These are phyloP conservation scores for Fraxinus platypoda DNA, from an alignment of 305 asterid genomes.

Conservation along the genomic window DNA sequence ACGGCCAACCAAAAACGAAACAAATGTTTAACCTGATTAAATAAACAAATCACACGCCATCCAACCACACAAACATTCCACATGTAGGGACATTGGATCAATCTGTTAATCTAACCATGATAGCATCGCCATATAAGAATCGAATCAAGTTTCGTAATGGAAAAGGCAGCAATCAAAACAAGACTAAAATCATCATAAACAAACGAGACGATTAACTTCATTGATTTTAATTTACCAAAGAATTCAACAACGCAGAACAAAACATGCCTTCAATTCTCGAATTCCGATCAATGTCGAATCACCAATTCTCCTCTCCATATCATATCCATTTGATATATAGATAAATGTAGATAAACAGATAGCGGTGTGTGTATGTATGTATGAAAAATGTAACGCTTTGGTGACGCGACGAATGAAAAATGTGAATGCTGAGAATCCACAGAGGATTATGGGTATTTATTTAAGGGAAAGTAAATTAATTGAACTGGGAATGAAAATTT, in stretches of 20 bases:
- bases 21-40: not conserved
- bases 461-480: conserved; percentile 22
- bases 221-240: not conserved
- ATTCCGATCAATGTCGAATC: conserved; percentile 5
- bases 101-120: conserved; percentile 7
- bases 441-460: conserved; percentile 16
- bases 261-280: conserved; percentile 29
- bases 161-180: conserved; percentile 17
- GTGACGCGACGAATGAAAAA: conserved; percentile 31
- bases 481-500: conserved; percentile 29
- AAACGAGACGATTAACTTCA: not conserved
- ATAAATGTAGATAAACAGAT: not conserved
- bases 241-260: not conserved
- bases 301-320: not conserved
- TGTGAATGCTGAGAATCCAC: conserved; percentile 18
- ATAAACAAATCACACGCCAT: not conserved
- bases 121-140: not conserved
- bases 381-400: conserved; percentile 16
- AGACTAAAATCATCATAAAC: not conserved
- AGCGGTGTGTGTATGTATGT: not conserved
- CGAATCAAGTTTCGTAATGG: not conserved
- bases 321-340: not conserved
- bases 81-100: conserved; percentile 21
- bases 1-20: conserved; percentile 24
- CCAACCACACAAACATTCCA: not conserved